Conservation (phyloP, 1,139 yeast genomes). For the Pichia sp. region DNA sequence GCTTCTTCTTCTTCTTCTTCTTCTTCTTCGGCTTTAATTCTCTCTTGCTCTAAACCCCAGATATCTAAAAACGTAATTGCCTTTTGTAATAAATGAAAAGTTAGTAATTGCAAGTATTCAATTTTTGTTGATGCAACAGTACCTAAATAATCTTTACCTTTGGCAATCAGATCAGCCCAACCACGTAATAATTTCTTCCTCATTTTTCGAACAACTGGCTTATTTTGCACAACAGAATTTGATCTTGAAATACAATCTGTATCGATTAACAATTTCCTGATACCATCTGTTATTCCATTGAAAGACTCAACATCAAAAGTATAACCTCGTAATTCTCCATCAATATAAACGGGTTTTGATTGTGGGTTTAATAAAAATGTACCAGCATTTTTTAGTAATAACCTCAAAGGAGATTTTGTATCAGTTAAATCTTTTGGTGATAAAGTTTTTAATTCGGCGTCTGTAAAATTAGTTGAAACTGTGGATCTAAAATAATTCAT, state of each 20-base stretch:
- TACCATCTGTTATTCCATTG: slow-evolving; percentile 75
- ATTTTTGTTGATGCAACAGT: slow-evolving; percentile 61
- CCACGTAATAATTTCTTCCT: slow-evolving; percentile 82
- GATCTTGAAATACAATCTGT: slow-evolving; percentile 85
- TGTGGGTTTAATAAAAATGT: slow-evolving; percentile 68
- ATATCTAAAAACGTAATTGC: slow-evolving; percentile 67
- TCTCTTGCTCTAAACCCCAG: slow-evolving; percentile 55
- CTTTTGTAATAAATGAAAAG: slow-evolving; percentile 66
- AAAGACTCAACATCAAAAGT: slow-evolving; percentile 39
- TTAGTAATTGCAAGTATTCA: slow-evolving; percentile 64
- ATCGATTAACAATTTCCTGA: slow-evolving; percentile 62
- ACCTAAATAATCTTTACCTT: slow-evolving; percentile 77
- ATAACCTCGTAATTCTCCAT: slow-evolving; percentile 35
- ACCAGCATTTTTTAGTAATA: slow-evolving; percentile 68
- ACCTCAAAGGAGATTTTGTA: slow-evolving; percentile 46
- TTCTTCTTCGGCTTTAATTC: slow-evolving; percentile 12
- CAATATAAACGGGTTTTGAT: slow-evolving; percentile 36
- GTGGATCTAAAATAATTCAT: slow-evolving; percentile 79
- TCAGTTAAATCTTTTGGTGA: slow-evolving; percentile 22
- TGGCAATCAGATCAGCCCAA: slow-evolving; percentile 81
- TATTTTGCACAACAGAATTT: slow-evolving; percentile 64
- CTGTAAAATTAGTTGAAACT: slow-evolving; percentile 29
- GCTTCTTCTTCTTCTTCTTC: background rate
- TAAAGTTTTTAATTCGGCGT: slow-evolving; percentile 28
- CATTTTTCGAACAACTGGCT: slow-evolving; percentile 63